phyloP scores from a whole-genome alignment of 2,329 filamentous ascomycete species.

The Aspergillus brasiliensis region DNA sequence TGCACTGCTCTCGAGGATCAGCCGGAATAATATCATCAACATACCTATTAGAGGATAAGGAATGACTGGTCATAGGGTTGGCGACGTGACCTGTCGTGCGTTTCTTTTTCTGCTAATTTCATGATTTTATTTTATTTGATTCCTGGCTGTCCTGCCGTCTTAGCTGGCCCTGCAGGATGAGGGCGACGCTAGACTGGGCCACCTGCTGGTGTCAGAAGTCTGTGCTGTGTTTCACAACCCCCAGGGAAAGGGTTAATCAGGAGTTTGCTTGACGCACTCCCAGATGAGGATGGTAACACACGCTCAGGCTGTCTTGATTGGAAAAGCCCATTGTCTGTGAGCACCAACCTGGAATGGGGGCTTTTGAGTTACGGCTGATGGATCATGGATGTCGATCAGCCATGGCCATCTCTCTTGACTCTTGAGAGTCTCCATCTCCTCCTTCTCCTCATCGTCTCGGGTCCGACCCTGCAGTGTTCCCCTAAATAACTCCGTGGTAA shows the following conservation, averaged over 20 bases:
- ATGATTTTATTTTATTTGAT: not conserved
- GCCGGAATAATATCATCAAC: not conserved
- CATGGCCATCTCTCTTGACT: not conserved
- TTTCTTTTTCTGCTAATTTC: not conserved
- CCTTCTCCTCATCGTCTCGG: too few relatives aligned
- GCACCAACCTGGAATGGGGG: not conserved
- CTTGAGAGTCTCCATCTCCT: not conserved
- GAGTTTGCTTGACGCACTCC: not conserved
- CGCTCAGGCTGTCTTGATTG: not conserved
- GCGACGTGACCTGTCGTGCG: not conserved
- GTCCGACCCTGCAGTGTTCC: too few relatives aligned
- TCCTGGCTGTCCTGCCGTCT: not conserved
- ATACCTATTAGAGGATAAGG: not conserved
- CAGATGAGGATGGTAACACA: not conserved
- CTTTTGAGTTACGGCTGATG: not conserved
- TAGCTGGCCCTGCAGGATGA: conserved; percentile 2
- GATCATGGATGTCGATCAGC: not conserved
- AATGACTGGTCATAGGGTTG: not conserved
- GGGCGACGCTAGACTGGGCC: not conserved
- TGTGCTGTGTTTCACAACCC: not conserved
- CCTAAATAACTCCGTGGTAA: too few relatives aligned
- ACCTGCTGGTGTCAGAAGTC: not conserved
- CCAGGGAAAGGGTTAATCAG: not conserved
- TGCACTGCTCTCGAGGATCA: not conserved
- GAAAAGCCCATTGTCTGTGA: not conserved